Evolutionary conservation across 2,329 filamentous ascomycete genomes (phyloP), one percentile per base, ranked within the genome.

Genomic region (Sarocladium brachiariae): DNA sequence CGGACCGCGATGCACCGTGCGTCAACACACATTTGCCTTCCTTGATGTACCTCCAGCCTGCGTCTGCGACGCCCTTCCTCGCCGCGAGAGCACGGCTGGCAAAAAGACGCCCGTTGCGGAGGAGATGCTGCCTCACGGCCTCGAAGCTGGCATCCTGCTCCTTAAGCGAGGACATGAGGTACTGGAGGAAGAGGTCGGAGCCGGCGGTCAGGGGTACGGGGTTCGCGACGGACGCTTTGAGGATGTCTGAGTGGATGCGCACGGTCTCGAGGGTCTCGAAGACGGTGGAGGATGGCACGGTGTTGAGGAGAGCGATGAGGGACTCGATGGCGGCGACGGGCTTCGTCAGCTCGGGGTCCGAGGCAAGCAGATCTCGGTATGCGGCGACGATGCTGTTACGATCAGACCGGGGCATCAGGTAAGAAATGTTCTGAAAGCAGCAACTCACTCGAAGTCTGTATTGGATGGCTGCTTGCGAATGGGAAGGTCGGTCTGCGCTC

Each of bases 121-220:
- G 75, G 24, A 97, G 76, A 70, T 96, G 89, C 61, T 84, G 82
- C 56, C 88, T 79, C 51, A 95, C 86, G 48, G 85, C 81, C 55
- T 91, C 87, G 67, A 97, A 97, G 59, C 61, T 65, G 43, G 63
- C 63, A 48, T 71, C 69, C 57, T 76, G 74, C 70, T 77, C 73
- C 70, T 78, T 78, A 64, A 85, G 75, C 56, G 77, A 89, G 51
- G 84, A 83, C 61, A 96, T 86, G 59, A 99, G 81, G 70, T 95
- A 97, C 65, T 92, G 86, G 66, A 93, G 87, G 75, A 99, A 97
- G 53, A 97, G 82, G 66, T 96, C 91, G 53, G 91, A 96, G 61
- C 93, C 93, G 51, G 95, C 93, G 46, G 88, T 90, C 14, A 97
- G 81, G 4, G 91, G 92, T 51, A 97, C 88, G 13, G 91, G 88